Conservation (phyloP, 176 grass and related monocot species). For the Pontederia paniculata region DNA sequence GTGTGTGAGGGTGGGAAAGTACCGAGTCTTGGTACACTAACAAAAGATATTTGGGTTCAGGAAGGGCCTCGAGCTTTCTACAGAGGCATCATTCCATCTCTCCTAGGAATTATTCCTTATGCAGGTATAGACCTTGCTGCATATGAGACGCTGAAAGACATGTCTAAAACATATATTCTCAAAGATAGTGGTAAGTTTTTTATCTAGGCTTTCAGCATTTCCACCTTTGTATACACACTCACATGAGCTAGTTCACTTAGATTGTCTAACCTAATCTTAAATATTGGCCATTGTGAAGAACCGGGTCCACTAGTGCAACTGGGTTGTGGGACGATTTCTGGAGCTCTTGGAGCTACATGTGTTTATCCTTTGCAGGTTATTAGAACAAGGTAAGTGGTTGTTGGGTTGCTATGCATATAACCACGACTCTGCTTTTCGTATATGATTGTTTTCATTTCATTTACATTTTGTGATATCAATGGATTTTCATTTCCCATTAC, state of each 20-base stretch:
- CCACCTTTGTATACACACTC: neutral
- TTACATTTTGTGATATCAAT: conserved; percentile 4
- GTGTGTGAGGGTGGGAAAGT: conserved; percentile 36
- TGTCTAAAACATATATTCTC: conserved; percentile 70
- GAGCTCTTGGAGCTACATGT: conserved; percentile 78
- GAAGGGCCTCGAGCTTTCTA: conserved; percentile 87
- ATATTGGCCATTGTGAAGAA: conserved; percentile 37
- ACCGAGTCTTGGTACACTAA: conserved; percentile 45
- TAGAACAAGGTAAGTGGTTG: conserved; percentile 55
- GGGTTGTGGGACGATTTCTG: conserved; percentile 76
- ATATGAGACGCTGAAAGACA: conserved; percentile 87
- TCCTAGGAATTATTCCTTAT: conserved; percentile 87
- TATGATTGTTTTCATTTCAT: conserved; percentile 9
- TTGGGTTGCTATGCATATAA: neutral
- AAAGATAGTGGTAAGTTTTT: conserved; percentile 51
- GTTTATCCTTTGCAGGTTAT: conserved; percentile 87
- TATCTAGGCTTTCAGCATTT: conserved; percentile 7
- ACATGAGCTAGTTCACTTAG: no score
- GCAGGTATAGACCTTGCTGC: conserved; percentile 85
- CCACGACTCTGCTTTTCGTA: no score
- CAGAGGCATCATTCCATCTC: conserved; percentile 67
- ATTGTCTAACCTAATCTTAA: no score
- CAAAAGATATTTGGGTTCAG: conserved; percentile 59
- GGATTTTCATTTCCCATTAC: conserved; percentile 10
- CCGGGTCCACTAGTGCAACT: conserved; percentile 73